Percentiles rank a stretch among this genome's conserved stretches.
phyloP scores from a whole-genome alignment of 2,329 filamentous ascomycete genomes.

The Talaromyces marneffei region DNA sequence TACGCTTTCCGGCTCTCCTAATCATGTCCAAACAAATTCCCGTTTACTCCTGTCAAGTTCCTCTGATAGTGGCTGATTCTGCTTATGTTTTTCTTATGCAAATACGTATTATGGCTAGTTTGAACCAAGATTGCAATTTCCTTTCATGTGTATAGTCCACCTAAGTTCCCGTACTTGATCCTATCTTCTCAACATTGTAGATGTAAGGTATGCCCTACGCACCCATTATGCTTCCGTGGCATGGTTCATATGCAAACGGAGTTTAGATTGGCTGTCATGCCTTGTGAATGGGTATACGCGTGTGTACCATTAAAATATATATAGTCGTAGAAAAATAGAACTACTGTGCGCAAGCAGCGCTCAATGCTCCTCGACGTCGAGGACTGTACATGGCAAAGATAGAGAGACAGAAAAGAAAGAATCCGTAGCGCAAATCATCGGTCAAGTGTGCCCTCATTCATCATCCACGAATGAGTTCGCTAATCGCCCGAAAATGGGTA shows the following conservation, averaged over 20 bases:
- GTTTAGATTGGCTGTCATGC: background rate
- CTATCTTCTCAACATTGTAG: background rate
- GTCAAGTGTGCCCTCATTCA: conserved; percentile 48
- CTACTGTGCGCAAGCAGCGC: background rate
- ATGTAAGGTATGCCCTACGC: too few relatives aligned
- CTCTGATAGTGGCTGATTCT: background rate
- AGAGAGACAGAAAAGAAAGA: background rate
- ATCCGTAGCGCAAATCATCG: background rate
- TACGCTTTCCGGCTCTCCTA: background rate
- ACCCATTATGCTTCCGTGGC: background rate
- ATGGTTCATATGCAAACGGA: background rate
- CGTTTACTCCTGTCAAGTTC: background rate
- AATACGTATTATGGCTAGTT: conserved; percentile 2
- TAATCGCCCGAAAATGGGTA: conserved; percentile 77
- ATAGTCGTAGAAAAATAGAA: background rate
- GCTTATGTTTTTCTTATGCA: conserved; percentile 2
- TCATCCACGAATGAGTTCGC: conserved; percentile 89
- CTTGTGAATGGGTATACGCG: background rate
- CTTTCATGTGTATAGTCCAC: background rate
- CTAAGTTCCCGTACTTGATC: background rate
- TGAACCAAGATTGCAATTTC: background rate
- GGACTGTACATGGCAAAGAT: background rate
- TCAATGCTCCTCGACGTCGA: background rate
- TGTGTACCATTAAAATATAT: background rate
- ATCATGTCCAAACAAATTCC: background rate